These are phyloP conservation scores for Saraca asoca DNA, from an alignment of 331 rosid genomes.

Conservation along the genomic window DNA sequence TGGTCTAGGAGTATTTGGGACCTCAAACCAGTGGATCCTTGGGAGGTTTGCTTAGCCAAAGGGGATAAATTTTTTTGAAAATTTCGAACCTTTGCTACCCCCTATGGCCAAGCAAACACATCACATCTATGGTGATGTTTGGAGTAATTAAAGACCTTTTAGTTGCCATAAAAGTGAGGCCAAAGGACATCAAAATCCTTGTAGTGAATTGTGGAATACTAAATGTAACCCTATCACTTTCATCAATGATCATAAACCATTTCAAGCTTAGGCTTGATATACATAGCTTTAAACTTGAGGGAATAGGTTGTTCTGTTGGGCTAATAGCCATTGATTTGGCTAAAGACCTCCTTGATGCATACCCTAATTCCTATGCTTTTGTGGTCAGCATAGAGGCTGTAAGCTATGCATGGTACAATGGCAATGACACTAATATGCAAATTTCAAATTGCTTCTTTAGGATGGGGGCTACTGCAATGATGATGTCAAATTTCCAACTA, in stretches of 20 bases:
- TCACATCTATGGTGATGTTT: conserved; percentile 54
- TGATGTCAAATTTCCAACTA: conserved; percentile 52
- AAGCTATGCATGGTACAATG: conserved; percentile 58
- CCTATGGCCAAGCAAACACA: too few relatives aligned
- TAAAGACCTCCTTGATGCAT: conserved; percentile 60
- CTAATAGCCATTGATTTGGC: conserved; percentile 66
- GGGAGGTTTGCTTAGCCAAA: too few relatives aligned
- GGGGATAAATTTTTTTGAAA: too few relatives aligned
- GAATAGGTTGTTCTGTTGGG: conserved; percentile 78
- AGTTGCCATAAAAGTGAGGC: conserved; percentile 43
- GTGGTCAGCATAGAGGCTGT: conserved; percentile 72
- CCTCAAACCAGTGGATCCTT: too few relatives aligned
- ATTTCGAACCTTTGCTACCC: too few relatives aligned
- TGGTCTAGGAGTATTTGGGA: too few relatives aligned
- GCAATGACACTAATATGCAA: conserved; percentile 54
- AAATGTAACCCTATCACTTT: conserved; percentile 58
- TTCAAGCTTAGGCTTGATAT: conserved; percentile 59
- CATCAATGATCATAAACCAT: conserved; percentile 67
- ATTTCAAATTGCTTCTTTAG: conserved; percentile 73
- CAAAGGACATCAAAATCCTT: conserved; percentile 46
- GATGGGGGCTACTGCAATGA: conserved; percentile 66
- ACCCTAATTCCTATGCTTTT: conserved; percentile 56
- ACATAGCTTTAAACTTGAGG: conserved; percentile 68
- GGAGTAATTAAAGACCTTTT: conserved; percentile 58
- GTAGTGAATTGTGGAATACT: conserved; percentile 62